phyloP scores from a whole-genome alignment of 768 basidiomycete genomes.

The Mycena pura region DNA sequence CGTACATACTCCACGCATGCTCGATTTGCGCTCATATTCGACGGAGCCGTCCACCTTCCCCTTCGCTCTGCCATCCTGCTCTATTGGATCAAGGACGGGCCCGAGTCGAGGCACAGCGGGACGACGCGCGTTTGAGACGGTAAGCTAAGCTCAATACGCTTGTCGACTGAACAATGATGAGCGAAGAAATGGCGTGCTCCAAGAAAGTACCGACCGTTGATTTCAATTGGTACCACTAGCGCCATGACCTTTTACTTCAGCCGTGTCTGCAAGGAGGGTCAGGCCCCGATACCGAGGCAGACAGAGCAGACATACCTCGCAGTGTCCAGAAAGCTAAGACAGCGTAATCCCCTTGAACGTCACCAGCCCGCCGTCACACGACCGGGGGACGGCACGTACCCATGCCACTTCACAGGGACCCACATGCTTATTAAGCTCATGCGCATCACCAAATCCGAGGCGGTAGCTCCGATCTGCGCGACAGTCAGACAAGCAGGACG shows the following conservation, averaged over 20 bases:
- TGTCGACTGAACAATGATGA: slow-evolving; percentile 60
- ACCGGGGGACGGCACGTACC: slow-evolving; percentile 70
- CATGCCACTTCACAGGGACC: slow-evolving; percentile 96
- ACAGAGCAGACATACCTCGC: slow-evolving; percentile 66
- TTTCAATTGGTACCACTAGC: slow-evolving; percentile 83
- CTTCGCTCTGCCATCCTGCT: slow-evolving; percentile 50
- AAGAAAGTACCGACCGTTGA: slow-evolving; percentile 68
- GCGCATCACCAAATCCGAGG: slow-evolving; percentile 80
- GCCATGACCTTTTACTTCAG: slow-evolving; percentile 98
- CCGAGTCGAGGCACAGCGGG: slow-evolving; percentile 85
- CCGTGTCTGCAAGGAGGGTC: slow-evolving; percentile 57
- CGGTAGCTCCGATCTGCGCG: slow-evolving; percentile 83
- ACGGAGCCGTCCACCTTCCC: slow-evolving; percentile 15
- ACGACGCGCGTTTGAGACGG: slow-evolving; percentile 76
- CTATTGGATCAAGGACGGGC: slow-evolving; percentile 82
- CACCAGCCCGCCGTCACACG: slow-evolving; percentile 59
- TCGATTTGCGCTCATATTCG: slow-evolving; percentile 79
- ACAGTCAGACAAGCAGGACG: background rate
- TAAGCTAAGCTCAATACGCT: slow-evolving; percentile 69
- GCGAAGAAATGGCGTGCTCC: background rate
- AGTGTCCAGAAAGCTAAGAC: slow-evolving; percentile 86
- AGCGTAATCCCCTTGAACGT: slow-evolving; percentile 80
- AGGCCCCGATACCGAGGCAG: background rate
- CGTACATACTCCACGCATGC: slow-evolving; percentile 85
- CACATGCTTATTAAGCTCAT: slow-evolving; percentile 89